Evolutionary conservation across 208 protist genomes (phyloP).

Genomic region (Trypanosoma boissoni): DNA sequence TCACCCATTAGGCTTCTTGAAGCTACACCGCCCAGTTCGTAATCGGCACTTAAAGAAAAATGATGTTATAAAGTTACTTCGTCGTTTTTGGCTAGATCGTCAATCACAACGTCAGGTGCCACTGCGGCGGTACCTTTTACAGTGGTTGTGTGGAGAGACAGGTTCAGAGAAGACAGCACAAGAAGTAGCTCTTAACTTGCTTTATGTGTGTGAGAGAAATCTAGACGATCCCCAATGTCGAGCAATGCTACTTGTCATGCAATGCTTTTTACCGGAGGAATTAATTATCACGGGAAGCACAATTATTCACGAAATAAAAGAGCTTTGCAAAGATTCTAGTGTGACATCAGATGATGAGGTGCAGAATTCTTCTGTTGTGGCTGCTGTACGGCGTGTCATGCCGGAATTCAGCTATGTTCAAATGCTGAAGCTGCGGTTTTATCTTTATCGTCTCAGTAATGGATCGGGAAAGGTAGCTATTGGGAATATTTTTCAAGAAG

Average conservation of each 20-base stretch:
- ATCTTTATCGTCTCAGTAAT: constrained; percentile 31
- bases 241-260: constrained; percentile 48
- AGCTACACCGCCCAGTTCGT: constrained; percentile 40
- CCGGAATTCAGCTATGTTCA: constrained; percentile 64
- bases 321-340: constrained; percentile 4
- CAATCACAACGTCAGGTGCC: constrained; percentile 23
- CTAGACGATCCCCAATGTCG: constrained; percentile 67
- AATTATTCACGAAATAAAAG: constrained; percentile 36
- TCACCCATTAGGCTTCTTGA: constrained; percentile 66
- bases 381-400: constrained; percentile 44
- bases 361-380: constrained; percentile 3
- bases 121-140: constrained; percentile 46
- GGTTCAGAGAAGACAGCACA: constrained; percentile 33
- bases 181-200: constrained; percentile 69
- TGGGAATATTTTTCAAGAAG: constrained; percentile 29
- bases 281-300: constrained; percentile 42
- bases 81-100: constrained; percentile 55
- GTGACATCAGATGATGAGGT: neutral
- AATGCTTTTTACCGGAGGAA: constrained; percentile 65
- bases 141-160: constrained; percentile 62
- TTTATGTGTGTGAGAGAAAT: constrained; percentile 60
- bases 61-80: constrained; percentile 41
- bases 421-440: constrained; percentile 76
- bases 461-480: constrained; percentile 24
- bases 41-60: constrained; percentile 56